These are phyloP conservation scores for Calcarisporium arbuscula DNA, from an alignment of 2,329 filamentous ascomycete genomes.

Conservation along the genomic window DNA sequence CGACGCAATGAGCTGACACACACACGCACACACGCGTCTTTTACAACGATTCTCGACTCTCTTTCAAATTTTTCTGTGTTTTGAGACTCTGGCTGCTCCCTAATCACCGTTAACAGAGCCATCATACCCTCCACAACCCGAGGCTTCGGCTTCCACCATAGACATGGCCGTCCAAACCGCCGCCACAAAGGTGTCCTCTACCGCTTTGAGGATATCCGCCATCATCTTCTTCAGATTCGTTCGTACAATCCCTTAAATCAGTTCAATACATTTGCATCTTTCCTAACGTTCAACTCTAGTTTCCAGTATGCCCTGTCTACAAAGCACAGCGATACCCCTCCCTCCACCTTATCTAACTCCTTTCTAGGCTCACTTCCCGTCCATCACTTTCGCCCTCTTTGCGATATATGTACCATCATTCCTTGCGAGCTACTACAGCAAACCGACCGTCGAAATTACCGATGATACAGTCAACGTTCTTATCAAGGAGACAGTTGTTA, in stretches of 20 bases:
- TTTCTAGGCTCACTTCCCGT: constrained; percentile 34
- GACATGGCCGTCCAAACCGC: constrained; percentile 24
- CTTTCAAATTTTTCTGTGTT: constrained; percentile 2
- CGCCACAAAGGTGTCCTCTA: constrained; percentile 28
- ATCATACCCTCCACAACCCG: too few species aligned
- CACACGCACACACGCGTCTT: too few species aligned
- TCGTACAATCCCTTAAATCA: constrained; percentile 8
- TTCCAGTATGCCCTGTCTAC: too few species aligned
- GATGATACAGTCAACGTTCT: constrained; percentile 54
- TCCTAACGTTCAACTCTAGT: too few species aligned
- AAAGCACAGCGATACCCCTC: too few species aligned
- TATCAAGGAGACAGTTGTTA: constrained; percentile 39
- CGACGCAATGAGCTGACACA: constrained; percentile 8
- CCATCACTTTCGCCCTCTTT: constrained; percentile 55
- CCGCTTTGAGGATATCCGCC: constrained; percentile 28
- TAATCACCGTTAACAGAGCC: too few species aligned
- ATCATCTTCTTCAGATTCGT: constrained; percentile 32
- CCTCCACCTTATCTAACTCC: background rate
- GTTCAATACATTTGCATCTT: too few species aligned
- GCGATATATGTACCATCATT: constrained; percentile 62
- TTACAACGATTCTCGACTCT: background rate
- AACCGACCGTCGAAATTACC: constrained; percentile 51
- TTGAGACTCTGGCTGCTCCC: background rate
- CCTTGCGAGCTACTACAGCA: constrained; percentile 49
- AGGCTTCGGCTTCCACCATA: background rate